Base-by-base conservation (phyloP, 768 basidiomycete species). In the Lactarius hatsudake region DNA sequence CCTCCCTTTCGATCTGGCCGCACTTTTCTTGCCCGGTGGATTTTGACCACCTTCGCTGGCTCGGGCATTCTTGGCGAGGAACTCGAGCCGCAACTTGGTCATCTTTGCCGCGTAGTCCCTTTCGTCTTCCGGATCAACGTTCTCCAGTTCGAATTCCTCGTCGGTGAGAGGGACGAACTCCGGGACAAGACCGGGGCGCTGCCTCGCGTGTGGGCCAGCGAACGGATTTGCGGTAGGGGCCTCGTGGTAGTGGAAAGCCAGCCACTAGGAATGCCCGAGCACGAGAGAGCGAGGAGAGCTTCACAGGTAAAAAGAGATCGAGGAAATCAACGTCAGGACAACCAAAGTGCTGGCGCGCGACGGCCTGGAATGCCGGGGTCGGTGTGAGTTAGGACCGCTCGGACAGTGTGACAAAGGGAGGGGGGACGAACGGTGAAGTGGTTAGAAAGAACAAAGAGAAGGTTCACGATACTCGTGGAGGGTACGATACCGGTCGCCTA, bases 381-480 rank as follows among this genome's bases (percentile, higher is more conserved):
- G 43, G 56, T 43, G 55, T 18, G 36, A 63, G 8, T 34, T 32
- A 54, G 56, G 40, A 64, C 60, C 3, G 20, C 3, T 28, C 42
- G 36, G 17, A 36, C 12, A 13, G 32, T 23, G 8, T 1, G 5
- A 34, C 4, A 9, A 6, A 51, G 45, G 32, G 28, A 59, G 59
- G 61, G 26, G 4, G 36, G 36, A 70, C 81, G 61, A 57, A 81
- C 81, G 13, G 73, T 62, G 5, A 78, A 73, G 71, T 91, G 86
- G 71, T 82, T 84, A 28, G 87, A 82, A 55, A 92, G 78, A 18
- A 88, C 81, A 71, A 91, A 91, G 42, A 93, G 78, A 58, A 91
- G 80, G 73, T 91, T 89, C 61, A 85, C 83, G 40, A 89, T 80
- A 63, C 83, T 89, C 9, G 90, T 90, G 2, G 89, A 83, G n/a